Evolutionary conservation across 2,329 filamentous ascomycete species (phyloP), one percentile per base, ranked within the genome.

Genomic region (Pseudogymnoascus sp.): DNA sequence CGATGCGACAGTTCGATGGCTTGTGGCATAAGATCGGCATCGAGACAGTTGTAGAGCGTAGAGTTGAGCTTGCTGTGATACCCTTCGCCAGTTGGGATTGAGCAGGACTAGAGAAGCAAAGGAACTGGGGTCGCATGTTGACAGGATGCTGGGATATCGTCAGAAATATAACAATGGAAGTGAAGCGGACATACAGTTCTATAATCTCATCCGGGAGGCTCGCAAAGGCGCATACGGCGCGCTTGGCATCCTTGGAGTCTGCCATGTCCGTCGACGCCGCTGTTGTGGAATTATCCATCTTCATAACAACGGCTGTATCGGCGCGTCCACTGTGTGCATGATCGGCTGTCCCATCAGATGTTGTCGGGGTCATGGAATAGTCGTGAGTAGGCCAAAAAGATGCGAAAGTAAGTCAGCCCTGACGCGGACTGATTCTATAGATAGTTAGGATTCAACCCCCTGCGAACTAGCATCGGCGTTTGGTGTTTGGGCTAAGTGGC

Each of bases 201-300:
- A 89, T 87, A 63, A 89, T 88, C 72, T 88, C 86, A 72, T 86
- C 83, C 5, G 86, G 86, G 9, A 89, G 76, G 50, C 76, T 78
- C 36, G 81, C 77, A 66, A 87, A 84, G 35, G 79, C 77, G 30
- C 75, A 70, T 58, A 16, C 28, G 2, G 28, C 14, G 16, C 28
- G 18, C 50, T 37, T 61, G 47, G 47, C 28, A 14, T 54, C 28
- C 47, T 54, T 54, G 16, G 47, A 20, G 47, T 54, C 47, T n/a
- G n/a, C 6, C 28, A 14, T 33, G n/a, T 8, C 47, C 16, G 11
- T 33, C n/a, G 2, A 20, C 47, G 47, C 28, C 47, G 47, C 9
- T 54, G 47, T 33, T 33, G 47, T 33, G 20, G 47, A 9, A 33
- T 54, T 54, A 14, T 54, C 47, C n/a, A 33, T 54, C 47, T 54